Evolutionary conservation across 345 rosid genomes (phyloP).

Genomic region (Ceriops tagal): DNA sequence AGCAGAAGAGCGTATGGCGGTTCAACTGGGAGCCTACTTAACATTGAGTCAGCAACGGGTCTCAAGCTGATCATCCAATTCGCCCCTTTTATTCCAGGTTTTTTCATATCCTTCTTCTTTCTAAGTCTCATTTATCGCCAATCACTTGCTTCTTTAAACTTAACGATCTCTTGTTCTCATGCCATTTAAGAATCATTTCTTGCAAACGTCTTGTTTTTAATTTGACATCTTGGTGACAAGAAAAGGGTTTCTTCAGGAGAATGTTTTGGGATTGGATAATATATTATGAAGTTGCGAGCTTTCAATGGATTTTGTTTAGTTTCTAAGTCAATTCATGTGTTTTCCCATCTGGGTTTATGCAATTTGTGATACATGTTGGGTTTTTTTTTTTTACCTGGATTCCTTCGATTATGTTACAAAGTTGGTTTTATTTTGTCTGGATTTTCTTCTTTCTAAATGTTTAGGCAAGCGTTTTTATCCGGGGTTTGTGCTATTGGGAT

Average conservation of each 20-base stretch:
- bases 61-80: slow-evolving; percentile 13
- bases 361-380: neutral
- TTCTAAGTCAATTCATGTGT: neutral
- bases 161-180: neutral
- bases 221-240: slow-evolving; percentile 7
- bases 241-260: slow-evolving; percentile 15
- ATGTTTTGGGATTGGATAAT: neutral
- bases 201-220: neutral
- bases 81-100: slow-evolving; percentile 15
- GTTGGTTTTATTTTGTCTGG: neutral
- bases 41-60: slow-evolving; percentile 11
- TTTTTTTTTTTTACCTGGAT: neutral
- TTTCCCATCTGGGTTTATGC: neutral
- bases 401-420: slow-evolving; percentile 5
- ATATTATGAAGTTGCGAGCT: slow-evolving; percentile 7
- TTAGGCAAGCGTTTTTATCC: neutral
- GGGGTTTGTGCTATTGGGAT: slow-evolving; percentile 13
- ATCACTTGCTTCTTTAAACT: neutral
- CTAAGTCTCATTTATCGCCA: neutral
- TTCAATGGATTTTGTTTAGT: neutral
- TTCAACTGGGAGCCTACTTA: slow-evolving; percentile 31
- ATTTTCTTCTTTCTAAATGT: neutral
- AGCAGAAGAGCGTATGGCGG: slow-evolving; percentile 13
- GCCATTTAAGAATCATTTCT: neutral
- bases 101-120: slow-evolving; percentile 4